Conservation (phyloP, 192 early-diverging fungal species). For the Coemansia biformis region DNA sequence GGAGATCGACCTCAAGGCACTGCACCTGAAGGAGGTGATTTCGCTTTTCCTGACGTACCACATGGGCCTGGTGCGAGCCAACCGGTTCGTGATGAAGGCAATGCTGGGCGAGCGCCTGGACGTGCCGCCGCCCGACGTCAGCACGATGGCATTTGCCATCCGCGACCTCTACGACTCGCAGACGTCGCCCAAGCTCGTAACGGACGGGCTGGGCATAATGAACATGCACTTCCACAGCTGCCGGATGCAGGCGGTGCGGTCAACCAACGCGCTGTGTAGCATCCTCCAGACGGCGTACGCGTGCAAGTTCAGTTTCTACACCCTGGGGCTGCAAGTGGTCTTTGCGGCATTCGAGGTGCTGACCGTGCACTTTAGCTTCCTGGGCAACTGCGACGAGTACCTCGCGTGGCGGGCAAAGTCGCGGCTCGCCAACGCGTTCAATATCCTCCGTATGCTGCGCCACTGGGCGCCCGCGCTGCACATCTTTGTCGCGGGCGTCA, state of each 20-base stretch:
- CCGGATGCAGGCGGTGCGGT: conserved; percentile 32
- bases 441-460: conserved; percentile 31
- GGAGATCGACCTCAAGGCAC: conserved; percentile 35
- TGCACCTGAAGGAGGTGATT: conserved; percentile 35
- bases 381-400: conserved; percentile 25
- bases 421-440: conserved; percentile 34
- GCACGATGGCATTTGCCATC: conserved; percentile 31
- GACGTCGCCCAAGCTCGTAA: conserved; percentile 11
- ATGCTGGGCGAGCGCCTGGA: conserved; percentile 42
- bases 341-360: conserved; percentile 31
- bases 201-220: conserved; percentile 26
- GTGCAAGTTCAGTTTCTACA: conserved; percentile 42
- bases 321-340: conserved; percentile 26
- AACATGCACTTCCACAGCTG: conserved; percentile 44
- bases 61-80: conserved; percentile 36
- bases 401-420: conserved; percentile 33
- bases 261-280: conserved; percentile 34
- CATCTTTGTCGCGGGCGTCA: conserved; percentile 31
- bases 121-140: conserved; percentile 36
- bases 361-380: conserved; percentile 22
- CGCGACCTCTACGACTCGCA: conserved; percentile 39
- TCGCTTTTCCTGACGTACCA: conserved; percentile 39
- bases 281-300: conserved; percentile 25
- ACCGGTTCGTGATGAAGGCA: conserved; percentile 43
- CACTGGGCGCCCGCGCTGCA: conserved; percentile 41